Conservation (phyloP, 2,329 filamentous ascomycete genomes). For the Fusarium sp. region DNA sequence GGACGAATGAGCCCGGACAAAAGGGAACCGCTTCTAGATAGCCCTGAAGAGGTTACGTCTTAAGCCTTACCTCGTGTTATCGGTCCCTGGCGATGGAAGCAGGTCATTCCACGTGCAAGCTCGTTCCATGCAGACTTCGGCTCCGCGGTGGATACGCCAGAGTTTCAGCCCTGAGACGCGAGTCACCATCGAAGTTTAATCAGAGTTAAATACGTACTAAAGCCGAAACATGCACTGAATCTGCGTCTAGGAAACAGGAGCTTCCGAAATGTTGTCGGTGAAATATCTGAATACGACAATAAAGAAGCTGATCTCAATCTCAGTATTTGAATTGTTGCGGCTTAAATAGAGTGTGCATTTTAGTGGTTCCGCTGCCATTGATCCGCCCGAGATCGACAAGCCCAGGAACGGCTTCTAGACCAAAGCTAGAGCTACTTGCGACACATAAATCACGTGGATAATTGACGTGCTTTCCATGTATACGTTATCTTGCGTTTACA, state of each 20-base stretch:
- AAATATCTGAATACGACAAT: background rate
- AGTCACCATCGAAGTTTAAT: slow-evolving; percentile 23
- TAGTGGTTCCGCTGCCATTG: too few species aligned
- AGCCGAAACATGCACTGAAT: too few species aligned
- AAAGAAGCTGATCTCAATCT: background rate
- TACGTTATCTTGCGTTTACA: too few species aligned
- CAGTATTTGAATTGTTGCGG: background rate
- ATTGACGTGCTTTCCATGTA: too few species aligned
- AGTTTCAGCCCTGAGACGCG: slow-evolving; percentile 9
- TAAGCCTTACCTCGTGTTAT: slow-evolving; percentile 1
- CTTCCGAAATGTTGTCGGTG: background rate
- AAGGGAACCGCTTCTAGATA: slow-evolving; percentile 6
- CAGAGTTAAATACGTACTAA: background rate
- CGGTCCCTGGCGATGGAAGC: background rate
- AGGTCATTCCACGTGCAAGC: background rate
- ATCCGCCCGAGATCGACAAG: slow-evolving; percentile 3
- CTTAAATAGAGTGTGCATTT: background rate
- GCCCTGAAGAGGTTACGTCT: background rate
- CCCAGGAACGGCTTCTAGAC: too few species aligned
- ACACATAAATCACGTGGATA: too few species aligned
- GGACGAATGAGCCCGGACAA: slow-evolving; percentile 7
- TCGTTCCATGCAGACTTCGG: slow-evolving; percentile 17
- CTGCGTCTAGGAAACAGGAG: background rate
- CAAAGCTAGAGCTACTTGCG: too few species aligned
- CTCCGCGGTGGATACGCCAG: slow-evolving; percentile 33